A percentile compares a stretch with the other conserved stretches of the same genome.
Evolutionary conservation across 192 early-diverging fungal genomes (phyloP).

Genomic region (Obelidium mucronatum): DNA sequence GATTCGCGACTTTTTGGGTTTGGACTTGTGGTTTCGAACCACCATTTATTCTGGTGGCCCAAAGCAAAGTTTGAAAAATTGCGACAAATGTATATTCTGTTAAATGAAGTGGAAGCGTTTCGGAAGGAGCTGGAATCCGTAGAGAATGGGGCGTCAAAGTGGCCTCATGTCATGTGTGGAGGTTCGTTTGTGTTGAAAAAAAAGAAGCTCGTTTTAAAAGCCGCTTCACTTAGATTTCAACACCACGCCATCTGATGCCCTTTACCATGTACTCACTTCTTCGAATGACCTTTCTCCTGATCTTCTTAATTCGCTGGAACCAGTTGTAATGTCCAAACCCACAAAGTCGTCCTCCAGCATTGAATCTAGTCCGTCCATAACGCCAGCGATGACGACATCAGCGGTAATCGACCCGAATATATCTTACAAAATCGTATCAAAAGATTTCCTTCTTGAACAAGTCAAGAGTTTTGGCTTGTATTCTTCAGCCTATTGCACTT

Average conservation of each 20-base stretch:
- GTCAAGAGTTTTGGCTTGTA: not conserved
- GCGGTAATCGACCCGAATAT: too few relatives aligned
- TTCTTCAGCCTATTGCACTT: not conserved
- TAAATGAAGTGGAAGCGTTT: slow-evolving; percentile 33
- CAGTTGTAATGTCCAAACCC: slow-evolving; percentile 3
- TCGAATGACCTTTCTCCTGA: not conserved
- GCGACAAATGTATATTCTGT: slow-evolving; percentile 43
- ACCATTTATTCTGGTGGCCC: slow-evolving; percentile 54
- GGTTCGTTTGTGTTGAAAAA: too few relatives aligned
- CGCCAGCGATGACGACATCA: not conserved
- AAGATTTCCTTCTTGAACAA: not conserved
- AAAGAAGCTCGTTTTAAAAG: too few relatives aligned
- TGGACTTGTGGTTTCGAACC: slow-evolving; percentile 48
- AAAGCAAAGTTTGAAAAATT: slow-evolving; percentile 41
- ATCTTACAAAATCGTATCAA: not conserved
- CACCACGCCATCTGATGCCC: slow-evolving; percentile 31
- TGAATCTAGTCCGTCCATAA: not conserved
- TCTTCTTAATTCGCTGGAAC: not conserved
- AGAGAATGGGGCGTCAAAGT: not conserved
- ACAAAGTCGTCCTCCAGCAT: not conserved
- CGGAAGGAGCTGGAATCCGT: not conserved
- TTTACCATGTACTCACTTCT: slow-evolving; percentile 30
- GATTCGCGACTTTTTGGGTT: not conserved
- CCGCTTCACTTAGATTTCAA: slow-evolving; percentile 39
- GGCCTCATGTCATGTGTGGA: slow-evolving; percentile 44